Base-by-base conservation (phyloP, 2,329 filamentous ascomycete species). In the Colletotrichum acutatum region DNA sequence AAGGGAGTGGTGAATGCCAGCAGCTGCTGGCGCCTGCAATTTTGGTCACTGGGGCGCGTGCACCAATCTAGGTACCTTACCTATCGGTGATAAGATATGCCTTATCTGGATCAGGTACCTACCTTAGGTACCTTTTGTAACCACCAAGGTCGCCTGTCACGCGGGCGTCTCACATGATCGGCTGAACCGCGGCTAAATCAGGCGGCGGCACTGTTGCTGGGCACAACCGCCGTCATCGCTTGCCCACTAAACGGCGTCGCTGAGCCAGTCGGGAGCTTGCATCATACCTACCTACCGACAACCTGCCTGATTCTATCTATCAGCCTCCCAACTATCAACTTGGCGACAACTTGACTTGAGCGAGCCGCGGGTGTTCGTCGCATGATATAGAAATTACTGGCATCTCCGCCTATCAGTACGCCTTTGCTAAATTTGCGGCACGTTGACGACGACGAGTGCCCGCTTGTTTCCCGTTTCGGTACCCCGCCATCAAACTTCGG, bases 401-500 rank as follows among this genome's bases (percentile, higher is more conserved):
- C 26, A 65, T 6, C 30, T 30, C 32, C 22, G 28, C 57, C 54
- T 42, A 12, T 14, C 49, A 42, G 26, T n/a, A 66, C 28, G 28
- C 19, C 16, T 49, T 56, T n/a, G 32, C 49, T 37, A 37, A 19
- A 26, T 59, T 61, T 34, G 32, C 66, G 60, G 49, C 30, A 42
- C 37, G 66, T 53, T 71, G 60, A 70, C 22, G 61, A 73, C 66
- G 61, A 32, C 66, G 52, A 42, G 66, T 71, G 60, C 61, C 66
- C 62, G 70, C 58, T 68, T 68, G 68, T 53, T 59, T 71, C 52
- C 62, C 53, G 62, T 74, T 67, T 74, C 62, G 67, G 71, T 63
- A 74, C 71, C 71, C 71, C 71, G 68, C 71, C 71, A 74, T 74
- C 71, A 74, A 74, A 74, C 71, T 68, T 74, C 57, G 62, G 62